phyloP scores from a whole-genome alignment of 164 flowering plant species.

The Aristolochia fimbriata region DNA sequence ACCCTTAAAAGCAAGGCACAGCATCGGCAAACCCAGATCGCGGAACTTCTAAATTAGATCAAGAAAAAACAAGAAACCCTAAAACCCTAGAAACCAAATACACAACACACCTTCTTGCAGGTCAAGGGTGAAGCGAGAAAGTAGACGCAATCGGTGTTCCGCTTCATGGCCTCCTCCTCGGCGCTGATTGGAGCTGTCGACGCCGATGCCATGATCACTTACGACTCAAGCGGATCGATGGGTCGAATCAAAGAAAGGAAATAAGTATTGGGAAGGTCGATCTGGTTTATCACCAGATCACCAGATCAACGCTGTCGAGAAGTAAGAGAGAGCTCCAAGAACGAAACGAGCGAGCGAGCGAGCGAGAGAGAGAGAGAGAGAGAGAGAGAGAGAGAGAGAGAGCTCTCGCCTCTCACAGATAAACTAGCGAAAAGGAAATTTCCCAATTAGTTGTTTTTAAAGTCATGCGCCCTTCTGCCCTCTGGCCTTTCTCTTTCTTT shows the following conservation, averaged over 20 bases:
- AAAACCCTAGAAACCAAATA: conserved; percentile 6
- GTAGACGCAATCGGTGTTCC: conserved; percentile 85
- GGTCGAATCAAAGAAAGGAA: background rate
- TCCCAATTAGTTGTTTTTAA: too few species aligned
- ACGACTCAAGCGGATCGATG: background rate
- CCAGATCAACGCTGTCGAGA: background rate
- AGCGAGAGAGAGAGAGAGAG: too few species aligned
- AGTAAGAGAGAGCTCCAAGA: background rate
- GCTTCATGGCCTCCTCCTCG: conserved; percentile 59
- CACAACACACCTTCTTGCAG: conserved; percentile 57
- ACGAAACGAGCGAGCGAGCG: too few species aligned
- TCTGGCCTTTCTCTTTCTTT: too few species aligned
- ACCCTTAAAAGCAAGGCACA: background rate
- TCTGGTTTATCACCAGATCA: background rate
- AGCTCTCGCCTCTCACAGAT: too few species aligned
- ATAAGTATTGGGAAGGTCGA: background rate
- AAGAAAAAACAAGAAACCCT: background rate
- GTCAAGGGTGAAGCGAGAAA: conserved; percentile 91
- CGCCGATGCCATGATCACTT: conserved; percentile 5
- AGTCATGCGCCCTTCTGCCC: too few species aligned
- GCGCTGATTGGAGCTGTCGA: conserved; percentile 13
- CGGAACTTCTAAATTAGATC: background rate
- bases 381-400: too few species aligned
- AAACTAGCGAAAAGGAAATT: too few species aligned
- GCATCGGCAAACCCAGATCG: background rate